Conservation (phyloP, 345 rosid species). For the Gossypium bickii region DNA sequence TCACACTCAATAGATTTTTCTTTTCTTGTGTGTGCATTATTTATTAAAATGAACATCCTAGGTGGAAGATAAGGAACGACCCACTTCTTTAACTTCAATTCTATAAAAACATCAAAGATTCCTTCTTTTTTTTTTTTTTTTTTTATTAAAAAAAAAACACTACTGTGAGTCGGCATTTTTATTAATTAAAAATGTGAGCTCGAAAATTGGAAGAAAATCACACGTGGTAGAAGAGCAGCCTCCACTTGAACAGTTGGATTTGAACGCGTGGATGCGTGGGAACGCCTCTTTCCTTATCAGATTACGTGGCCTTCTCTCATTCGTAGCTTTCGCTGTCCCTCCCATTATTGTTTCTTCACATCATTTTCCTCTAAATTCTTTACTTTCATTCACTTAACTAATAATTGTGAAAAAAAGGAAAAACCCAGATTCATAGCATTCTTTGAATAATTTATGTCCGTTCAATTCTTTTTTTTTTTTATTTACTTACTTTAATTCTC, state of each 20-base stretch:
- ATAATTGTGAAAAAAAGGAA: neutral
- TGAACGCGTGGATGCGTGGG: slow-evolving; percentile 8
- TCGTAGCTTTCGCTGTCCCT: slow-evolving; percentile 12
- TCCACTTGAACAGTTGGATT: slow-evolving; percentile 8
- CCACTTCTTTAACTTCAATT: neutral
- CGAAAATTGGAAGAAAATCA: neutral
- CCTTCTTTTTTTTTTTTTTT: too few species aligned
- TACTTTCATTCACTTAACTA: neutral
- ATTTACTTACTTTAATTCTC: too few species aligned
- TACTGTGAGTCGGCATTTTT: too few species aligned
- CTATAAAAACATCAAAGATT: neutral
- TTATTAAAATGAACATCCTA: neutral
- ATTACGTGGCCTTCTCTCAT: slow-evolving; percentile 13
- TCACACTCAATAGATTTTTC: neutral
- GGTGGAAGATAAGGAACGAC: neutral
- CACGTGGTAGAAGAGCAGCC: slow-evolving; percentile 15
- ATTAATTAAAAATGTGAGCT: neutral
- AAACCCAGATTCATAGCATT: too few species aligned
- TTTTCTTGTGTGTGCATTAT: neutral
- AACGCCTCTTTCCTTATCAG: neutral
- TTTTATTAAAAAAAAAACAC: too few species aligned
- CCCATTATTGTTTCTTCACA: neutral
- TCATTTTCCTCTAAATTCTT: neutral
- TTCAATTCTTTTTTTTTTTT: too few species aligned
- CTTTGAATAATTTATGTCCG: too few species aligned